Conservation (phyloP, 1,284 basidiomycete species). For the Fistulina hepatica region DNA sequence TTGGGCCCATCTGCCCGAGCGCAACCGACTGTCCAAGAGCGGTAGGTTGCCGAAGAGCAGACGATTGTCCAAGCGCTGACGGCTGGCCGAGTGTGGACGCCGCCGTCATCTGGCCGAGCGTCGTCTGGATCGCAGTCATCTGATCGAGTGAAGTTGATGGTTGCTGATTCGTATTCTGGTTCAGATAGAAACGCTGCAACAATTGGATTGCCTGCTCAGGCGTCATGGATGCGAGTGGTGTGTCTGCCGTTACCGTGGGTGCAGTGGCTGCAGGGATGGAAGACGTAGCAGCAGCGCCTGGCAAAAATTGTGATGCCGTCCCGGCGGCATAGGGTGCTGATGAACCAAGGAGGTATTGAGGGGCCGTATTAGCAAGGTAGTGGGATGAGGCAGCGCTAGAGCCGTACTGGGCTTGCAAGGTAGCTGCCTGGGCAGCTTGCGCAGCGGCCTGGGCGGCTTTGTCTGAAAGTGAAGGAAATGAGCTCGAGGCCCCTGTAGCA, state of each 20-base stretch:
- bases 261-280: background rate
- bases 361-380: conserved; percentile 19
- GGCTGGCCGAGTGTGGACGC: no score
- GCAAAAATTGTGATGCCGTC: conserved; percentile 12
- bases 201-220: conserved; percentile 60
- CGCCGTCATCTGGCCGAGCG: no score
- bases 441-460: conserved; percentile 82
- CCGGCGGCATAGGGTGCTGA: conserved; percentile 23
- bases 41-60: no score
- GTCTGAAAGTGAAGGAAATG: conserved; percentile 33
- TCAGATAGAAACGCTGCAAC: conserved; percentile 46
- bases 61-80: no score
- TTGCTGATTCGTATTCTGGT: no score
- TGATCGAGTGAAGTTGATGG: no score
- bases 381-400: conserved; percentile 11
- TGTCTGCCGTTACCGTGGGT: background rate
- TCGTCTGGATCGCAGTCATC: no score
- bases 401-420: conserved; percentile 31
- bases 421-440: conserved; percentile 65
- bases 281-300: conserved; percentile 4
- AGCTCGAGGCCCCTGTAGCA: background rate
- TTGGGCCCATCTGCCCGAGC: background rate
- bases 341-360: conserved; percentile 23
- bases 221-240: conserved; percentile 27
- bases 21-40: no score